phyloP scores from a whole-genome alignment of 2,329 filamentous ascomycete genomes.

The Fusarium marasasianum region DNA sequence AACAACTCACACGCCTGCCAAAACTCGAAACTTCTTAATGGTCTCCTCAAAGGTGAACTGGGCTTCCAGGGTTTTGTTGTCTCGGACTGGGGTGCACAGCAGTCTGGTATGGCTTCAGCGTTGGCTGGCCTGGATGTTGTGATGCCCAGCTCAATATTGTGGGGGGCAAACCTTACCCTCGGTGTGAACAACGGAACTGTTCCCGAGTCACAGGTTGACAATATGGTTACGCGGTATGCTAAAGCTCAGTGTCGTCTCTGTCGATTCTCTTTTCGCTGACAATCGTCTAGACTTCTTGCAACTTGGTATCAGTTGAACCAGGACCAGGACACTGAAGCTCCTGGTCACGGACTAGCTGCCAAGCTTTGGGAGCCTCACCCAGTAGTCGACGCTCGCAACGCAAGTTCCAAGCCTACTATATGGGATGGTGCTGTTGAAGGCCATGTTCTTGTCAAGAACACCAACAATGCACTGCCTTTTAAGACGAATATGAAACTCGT shows the following conservation, averaged over 20 bases:
- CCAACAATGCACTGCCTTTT: not conserved
- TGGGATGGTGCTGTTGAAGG: conserved; percentile 5
- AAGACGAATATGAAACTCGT: conserved; percentile 7
- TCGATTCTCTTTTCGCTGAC: not conserved
- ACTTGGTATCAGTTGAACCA: conserved; percentile 14
- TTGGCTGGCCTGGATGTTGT: conserved; percentile 45
- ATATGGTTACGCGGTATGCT: conserved; percentile 3
- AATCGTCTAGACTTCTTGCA: not conserved
- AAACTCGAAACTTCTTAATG: conserved; percentile 15
- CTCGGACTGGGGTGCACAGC: conserved; percentile 52
- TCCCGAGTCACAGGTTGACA: conserved; percentile 8
- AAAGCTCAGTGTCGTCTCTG: accelerated
- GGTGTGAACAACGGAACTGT: conserved; percentile 18
- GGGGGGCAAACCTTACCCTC: conserved; percentile 9
- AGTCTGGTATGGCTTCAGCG: conserved; percentile 7
- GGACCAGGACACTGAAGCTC: not conserved
- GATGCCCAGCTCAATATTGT: conserved; percentile 3
- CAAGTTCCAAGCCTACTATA: not conserved
- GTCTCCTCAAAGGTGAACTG: conserved; percentile 73
- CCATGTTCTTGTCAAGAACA: conserved; percentile 17
- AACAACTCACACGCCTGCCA: conserved; percentile 61
- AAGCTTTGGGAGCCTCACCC: not conserved
- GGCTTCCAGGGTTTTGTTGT: conserved; percentile 76
- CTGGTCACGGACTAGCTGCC: not conserved
- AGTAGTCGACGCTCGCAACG: conserved; percentile 1